Evolutionary conservation across 177 flowering plant genomes (phyloP), one percentile per base, ranked within the genome.

Genomic region (Vitis hybrid): DNA sequence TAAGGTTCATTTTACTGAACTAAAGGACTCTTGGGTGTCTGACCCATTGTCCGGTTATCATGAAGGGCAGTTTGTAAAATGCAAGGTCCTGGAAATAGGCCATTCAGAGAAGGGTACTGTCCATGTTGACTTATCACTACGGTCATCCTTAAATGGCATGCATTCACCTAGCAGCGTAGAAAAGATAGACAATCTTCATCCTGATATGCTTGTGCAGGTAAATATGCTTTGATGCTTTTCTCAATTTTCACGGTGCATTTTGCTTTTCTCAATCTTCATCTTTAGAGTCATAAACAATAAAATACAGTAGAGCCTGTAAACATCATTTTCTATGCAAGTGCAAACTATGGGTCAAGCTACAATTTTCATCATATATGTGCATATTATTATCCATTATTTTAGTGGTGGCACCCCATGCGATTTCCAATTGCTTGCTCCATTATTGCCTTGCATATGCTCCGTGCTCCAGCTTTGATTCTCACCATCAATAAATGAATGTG

Each of bases 21-120:
- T 95, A 15, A 66, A 80, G 13, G 91, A 88, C 62, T 30, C 65
- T 17, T 89, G 88, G 88, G 89, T 83, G 40, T 61, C 89, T 49
- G 75, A 90, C n/a, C 99, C 99, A 74, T 76, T 93, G 63, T 62
- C 80, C 74, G 90, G 82, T 30, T 91, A 83, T 77, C 74, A 75
- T 13, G 97, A 88, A 78, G 98, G 99, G 26, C 91, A 95, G 65
- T 90, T 91, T 82, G 97, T 95, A 66, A 93, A 87, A 81, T 95
- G 93, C 80, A 84, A 83, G 82, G 93, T 93, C 51, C 75, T 93
- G 18, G 95, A 88, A 70, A 71, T 90, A 26, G 70, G 77, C 60
- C 85, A 55, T 65, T 77, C 96, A 40, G 75, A 58, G 48, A 86
- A 74, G 75, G 93, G 93, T 45, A 81, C 81, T 54, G n/a, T 76